Base-by-base conservation (phyloP, 495 filamentous ascomycete species). In the Trichoderma parareesei region DNA sequence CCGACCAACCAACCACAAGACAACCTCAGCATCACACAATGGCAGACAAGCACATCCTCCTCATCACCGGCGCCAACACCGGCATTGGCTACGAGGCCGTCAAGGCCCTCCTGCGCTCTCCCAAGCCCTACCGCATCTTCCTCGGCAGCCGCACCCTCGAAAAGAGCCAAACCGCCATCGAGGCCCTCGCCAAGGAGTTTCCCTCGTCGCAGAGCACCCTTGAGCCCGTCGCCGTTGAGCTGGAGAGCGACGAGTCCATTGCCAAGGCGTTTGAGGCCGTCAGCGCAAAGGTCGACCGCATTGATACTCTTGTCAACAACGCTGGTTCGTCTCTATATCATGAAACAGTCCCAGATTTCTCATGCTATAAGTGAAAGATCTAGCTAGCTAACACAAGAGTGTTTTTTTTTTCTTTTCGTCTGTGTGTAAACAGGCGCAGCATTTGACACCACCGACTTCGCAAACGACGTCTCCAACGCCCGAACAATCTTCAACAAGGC, bases 221-320 rank as follows among this genome's bases (percentile, higher is more conserved):
- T 18, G 69, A 72, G 33, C 14, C 38, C 7, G 41, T 74, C 1
- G 33, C 61, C 10, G 27, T 86, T 13, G 84, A 87, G 68, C 73
- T 87, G 16, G 75, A 73, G 48, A 75, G 77, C 2, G 84, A 85
- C 67, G 73, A 75, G 18, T 84, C 81, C 16, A 83, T 86, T 61
- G 62, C 77, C 37, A 60, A 63, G 10, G 80, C 78, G 0, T 75
- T 74, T 44, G 64, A 73, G 3, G 63, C 72, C 0, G 69, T 85
- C 14, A 9, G 62, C 4, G n/a, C 66, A 14, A 72, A 72, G 16
- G 73, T 77, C 63, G 81, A 79, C 38, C 73, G 70, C 33, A 66
- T 86, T 0, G 84, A 86, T 67, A 74, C 75, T 0, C 72, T 86
- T 5, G 66, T 84, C 66, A 84, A 86, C 72, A 86, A 84, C 65